Base-by-base conservation (phyloP, 371 early-diverging fungal genomes). In the Batkoa obscura region DNA sequence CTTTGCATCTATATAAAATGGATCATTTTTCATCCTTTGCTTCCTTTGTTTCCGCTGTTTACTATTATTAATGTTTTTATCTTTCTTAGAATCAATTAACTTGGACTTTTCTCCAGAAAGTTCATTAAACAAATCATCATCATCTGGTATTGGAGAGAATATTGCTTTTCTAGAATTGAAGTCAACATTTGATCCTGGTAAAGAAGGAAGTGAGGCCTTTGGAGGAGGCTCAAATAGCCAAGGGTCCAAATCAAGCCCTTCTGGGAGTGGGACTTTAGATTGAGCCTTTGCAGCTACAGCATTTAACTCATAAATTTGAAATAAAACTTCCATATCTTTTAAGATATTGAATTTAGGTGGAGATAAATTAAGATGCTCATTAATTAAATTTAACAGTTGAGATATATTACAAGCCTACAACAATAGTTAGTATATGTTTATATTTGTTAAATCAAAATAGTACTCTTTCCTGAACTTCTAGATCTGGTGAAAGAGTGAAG, bases 281-380 rank as follows among this genome's bases (percentile, higher is more conserved):
- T 93, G 93, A 0, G 94, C 92, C 52, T 82, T 86, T n/a, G 84
- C 79, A 2, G 89, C 86, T 0, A 95, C 92, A 0, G 94, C 94
- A 57, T 90, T 91, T 13, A 95, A 69, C 50, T 90, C 93, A 57
- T 83, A 86, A 5, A 68, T 67, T 52, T 84, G 84, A 62, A 90
- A 83, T 6, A 80, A 59, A 8, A 69, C 62, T 9, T 81, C 71
- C 2, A 86, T 67, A 3, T 79, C 77, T 36, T 23, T 33, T 9
- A 55, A 39, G 13, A 55, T 12, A 17, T 23, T 47, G 23, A 23
- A 30, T 9, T 5, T 39, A 13, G 6, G 4, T 4, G 55, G 55
- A n/a, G 41, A 3, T 33, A 43, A 15, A 13, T 5, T 34, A 5
- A 55, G 10, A 9, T 55, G 43, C 2, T 32, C 12, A 23, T 39